phyloP scores from a whole-genome alignment of 768 basidiomycete species.

The Candolleomyces aberdarensis region DNA sequence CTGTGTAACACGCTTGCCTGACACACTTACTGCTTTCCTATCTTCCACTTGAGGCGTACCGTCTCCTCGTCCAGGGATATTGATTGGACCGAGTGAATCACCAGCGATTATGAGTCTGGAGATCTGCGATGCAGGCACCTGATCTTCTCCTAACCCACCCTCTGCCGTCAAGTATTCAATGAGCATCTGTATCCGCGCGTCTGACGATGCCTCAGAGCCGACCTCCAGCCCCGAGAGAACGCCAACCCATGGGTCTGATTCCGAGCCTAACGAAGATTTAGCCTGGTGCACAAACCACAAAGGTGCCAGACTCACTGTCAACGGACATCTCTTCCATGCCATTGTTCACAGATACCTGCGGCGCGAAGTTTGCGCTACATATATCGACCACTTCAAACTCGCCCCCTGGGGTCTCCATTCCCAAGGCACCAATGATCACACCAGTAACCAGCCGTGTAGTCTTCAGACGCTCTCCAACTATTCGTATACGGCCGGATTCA shows the following conservation, averaged over 20 bases:
- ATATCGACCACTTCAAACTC: conserved; percentile 94
- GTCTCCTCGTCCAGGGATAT: conserved; percentile 28
- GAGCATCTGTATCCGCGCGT: conserved; percentile 81
- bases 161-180: conserved; percentile 89
- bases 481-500: conserved; percentile 87
- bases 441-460: conserved; percentile 79
- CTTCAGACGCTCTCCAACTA: conserved; percentile 73
- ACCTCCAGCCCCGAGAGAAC: conserved; percentile 83
- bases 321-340: conserved; percentile 54
- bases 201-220: conserved; percentile 56
- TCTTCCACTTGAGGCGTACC: conserved; percentile 34
- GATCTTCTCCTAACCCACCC: conserved; percentile 65
- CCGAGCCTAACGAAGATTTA: conserved; percentile 4
- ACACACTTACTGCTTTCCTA: conserved; percentile 52
- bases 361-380: conserved; percentile 82
- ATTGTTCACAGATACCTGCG: conserved; percentile 41
- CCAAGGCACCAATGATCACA: conserved; percentile 85
- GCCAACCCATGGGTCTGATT: conserved; percentile 75
- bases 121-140: conserved; percentile 63
- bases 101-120: conserved; percentile 88
- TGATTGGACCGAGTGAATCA: conserved; percentile 69
- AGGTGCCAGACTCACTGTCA: conserved; percentile 47
- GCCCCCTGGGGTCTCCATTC: conserved; percentile 83
- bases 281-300: conserved; percentile 1
- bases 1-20: not conserved